A percentile compares a stretch with the other conserved stretches of the same genome.
Conservation (phyloP, 192 early-diverging fungal species). For the Pilobolus umbonatus region DNA sequence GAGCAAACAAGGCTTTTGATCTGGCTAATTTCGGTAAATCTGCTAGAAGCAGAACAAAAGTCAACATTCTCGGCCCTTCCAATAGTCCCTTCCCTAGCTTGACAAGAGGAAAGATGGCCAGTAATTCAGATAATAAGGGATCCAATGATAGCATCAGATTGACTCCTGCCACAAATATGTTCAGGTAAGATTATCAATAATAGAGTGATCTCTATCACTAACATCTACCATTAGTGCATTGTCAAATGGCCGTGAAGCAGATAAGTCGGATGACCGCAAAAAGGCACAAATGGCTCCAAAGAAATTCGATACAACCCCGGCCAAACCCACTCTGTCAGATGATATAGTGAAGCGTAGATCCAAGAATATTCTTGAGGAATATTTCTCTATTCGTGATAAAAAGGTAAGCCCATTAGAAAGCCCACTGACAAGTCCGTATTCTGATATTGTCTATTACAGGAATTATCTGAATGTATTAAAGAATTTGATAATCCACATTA, state of each 20-base stretch:
- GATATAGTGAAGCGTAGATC: slow-evolving; percentile 21
- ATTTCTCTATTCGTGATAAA: slow-evolving; percentile 24
- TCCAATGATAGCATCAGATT: slow-evolving; percentile 14
- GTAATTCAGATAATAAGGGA: slow-evolving; percentile 20
- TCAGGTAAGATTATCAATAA: slow-evolving; percentile 11
- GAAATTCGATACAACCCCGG: not conserved
- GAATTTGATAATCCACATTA: slow-evolving; percentile 21
- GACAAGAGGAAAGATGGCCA: slow-evolving; percentile 8
- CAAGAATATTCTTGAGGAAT: slow-evolving; percentile 35
- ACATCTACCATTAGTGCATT: slow-evolving; percentile 1
- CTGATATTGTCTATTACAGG: not conserved
- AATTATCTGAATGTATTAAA: slow-evolving; percentile 23
- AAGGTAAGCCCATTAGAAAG: not conserved
- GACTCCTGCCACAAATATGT: slow-evolving; percentile 28
- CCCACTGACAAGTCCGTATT: not conserved
- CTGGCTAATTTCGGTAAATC: slow-evolving; percentile 73
- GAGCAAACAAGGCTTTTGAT: slow-evolving; percentile 52
- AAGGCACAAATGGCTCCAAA: slow-evolving; percentile 20
- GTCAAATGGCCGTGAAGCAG: slow-evolving; percentile 16
- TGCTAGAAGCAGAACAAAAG: slow-evolving; percentile 48
- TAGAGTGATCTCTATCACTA: not conserved
- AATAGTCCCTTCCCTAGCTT: slow-evolving; percentile 26
- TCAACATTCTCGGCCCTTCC: slow-evolving; percentile 50
- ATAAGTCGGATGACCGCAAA: slow-evolving; percentile 22
- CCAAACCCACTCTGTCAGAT: slow-evolving; percentile 2